Evolutionary conservation across 2,329 filamentous ascomycete species (phyloP), one percentile per base, ranked within the genome.

Genomic region (Colletotrichum graminicola): DNA sequence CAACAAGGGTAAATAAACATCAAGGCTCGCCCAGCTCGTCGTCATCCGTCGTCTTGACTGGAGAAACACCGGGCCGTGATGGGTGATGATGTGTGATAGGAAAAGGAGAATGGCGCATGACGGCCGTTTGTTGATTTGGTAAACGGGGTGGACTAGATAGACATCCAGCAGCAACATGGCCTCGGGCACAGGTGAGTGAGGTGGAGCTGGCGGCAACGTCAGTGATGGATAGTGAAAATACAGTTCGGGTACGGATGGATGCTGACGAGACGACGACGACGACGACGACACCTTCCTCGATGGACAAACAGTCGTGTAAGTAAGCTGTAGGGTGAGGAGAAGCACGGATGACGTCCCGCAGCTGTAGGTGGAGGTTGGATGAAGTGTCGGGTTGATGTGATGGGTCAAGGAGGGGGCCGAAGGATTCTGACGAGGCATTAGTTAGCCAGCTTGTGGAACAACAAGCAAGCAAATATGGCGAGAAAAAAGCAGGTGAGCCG

Each of bases 391-490:
- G 36, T 57, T 47, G 54, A 34, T 45, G 54, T 67, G 56, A 72
- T 59, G 59, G 65, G 54, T 55, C 29, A 54, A 70, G 41, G 51
- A 47, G 12, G 60, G 60, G 60, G 49, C 21, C 49, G 60, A 69
- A 71, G 69, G 69, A 72, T 64, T 66, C 54, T 32, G 34, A 39
- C 45, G 65, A 64, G 52, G 45, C 47, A 71, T 63, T 68, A 5
- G 69, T 41, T 55, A 49, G 39, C 59, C 32, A 23, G 34, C n/a
- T 52, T 52, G 60, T 62, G 45, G 45, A 62, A 62, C 45, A 62
- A 21, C 23, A 26, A 47, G 60, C 32, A 62, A 47, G 45, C 32
- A 51, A 11, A 41, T 32, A 21, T 41, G 34, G 45, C 32, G n/a
- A 21, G 8, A n/a, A 29, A 26, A 32, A 29, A 26, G 43, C 36